phyloP scores from a whole-genome alignment of 1,284 basidiomycete genomes.

The Coniferiporia weirii region DNA sequence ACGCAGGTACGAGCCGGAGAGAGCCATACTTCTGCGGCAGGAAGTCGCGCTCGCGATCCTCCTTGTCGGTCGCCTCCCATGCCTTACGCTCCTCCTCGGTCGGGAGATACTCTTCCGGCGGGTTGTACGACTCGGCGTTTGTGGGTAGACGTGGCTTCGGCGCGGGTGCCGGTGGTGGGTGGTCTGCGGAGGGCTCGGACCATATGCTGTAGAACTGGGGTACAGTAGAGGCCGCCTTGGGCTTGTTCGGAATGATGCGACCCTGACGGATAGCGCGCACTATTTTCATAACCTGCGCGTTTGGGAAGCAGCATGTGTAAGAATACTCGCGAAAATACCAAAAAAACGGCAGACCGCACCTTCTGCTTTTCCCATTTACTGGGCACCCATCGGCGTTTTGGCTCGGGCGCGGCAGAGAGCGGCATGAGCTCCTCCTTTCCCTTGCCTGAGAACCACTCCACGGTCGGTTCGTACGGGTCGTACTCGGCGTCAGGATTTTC shows the following conservation, averaged over 20 bases:
- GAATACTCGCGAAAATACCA: background rate
- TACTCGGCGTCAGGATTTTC: slow-evolving; percentile 91
- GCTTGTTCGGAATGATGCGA: slow-evolving; percentile 87
- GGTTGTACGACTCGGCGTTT: slow-evolving; percentile 96
- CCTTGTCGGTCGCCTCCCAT: slow-evolving; percentile 84
- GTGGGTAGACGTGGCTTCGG: slow-evolving; percentile 89
- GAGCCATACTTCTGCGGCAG: slow-evolving; percentile 85
- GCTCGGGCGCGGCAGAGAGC: slow-evolving; percentile 86
- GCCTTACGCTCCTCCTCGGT: slow-evolving; percentile 78
- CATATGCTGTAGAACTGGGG: slow-evolving; percentile 88
- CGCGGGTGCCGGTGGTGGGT: slow-evolving; percentile 83
- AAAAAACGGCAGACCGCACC: slow-evolving; percentile 40
- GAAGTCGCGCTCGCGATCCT: slow-evolving; percentile 89
- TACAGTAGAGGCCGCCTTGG: slow-evolving; percentile 65
- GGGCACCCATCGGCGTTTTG: slow-evolving; percentile 94
- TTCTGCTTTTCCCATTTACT: slow-evolving; percentile 99
- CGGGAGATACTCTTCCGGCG: slow-evolving; percentile 96
- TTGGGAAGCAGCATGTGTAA: background rate
- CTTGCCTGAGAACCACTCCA: slow-evolving; percentile 97
- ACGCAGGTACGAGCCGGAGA: slow-evolving; percentile 88
- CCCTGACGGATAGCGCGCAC: slow-evolving; percentile 97
- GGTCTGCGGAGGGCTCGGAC: slow-evolving; percentile 65
- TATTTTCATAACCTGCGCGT: slow-evolving; percentile 91
- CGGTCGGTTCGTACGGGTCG: slow-evolving; percentile 88
- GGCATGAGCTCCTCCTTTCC: slow-evolving; percentile 95